Conservation (phyloP, 805 yeast species). For the Myxozyma udenii region DNA sequence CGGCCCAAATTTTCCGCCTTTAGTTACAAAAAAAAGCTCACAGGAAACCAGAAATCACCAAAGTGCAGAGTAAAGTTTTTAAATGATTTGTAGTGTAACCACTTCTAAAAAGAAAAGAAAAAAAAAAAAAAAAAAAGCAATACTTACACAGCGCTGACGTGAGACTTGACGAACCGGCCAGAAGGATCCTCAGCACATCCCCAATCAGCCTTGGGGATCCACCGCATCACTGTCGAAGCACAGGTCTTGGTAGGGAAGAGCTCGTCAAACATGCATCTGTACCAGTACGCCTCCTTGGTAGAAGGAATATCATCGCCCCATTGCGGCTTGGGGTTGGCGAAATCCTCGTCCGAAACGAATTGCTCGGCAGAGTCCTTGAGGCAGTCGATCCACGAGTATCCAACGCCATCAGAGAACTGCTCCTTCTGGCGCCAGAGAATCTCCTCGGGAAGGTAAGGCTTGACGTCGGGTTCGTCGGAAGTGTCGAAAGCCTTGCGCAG, state of each 20-base stretch:
- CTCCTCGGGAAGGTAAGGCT: constrained; percentile 93
- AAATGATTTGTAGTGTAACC: no score
- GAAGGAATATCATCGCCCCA: constrained; percentile 96
- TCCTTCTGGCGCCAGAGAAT: constrained; percentile 99
- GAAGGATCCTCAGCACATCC: constrained; percentile 99
- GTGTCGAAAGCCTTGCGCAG: constrained; percentile 98
- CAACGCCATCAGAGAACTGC: constrained; percentile 99
- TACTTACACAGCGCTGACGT: constrained; percentile 57
- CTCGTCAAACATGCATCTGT: constrained; percentile 93
- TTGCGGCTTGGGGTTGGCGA: constrained; percentile 84
- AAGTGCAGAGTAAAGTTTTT: no score
- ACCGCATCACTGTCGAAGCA: constrained; percentile 95
- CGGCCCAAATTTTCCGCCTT: no score
- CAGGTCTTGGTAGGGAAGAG: constrained; percentile 88
- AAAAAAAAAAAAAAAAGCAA: no score
- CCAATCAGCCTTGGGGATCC: constrained; percentile 99
- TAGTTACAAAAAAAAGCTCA: no score
- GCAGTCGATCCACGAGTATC: constrained; percentile 98
- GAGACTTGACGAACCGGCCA: constrained; percentile 92
- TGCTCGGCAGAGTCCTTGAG: constrained; percentile 92
- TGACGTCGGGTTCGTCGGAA: constrained; percentile 63
- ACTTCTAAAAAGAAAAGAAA: no score
- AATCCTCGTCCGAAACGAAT: constrained; percentile 82
- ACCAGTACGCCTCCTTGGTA: constrained; percentile 99
- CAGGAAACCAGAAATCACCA: no score